Evolutionary conservation across 352 stramenopile genomes (phyloP), one percentile per base, ranked within the genome.

Genomic region (Phytophthora macrochlamydospora): DNA sequence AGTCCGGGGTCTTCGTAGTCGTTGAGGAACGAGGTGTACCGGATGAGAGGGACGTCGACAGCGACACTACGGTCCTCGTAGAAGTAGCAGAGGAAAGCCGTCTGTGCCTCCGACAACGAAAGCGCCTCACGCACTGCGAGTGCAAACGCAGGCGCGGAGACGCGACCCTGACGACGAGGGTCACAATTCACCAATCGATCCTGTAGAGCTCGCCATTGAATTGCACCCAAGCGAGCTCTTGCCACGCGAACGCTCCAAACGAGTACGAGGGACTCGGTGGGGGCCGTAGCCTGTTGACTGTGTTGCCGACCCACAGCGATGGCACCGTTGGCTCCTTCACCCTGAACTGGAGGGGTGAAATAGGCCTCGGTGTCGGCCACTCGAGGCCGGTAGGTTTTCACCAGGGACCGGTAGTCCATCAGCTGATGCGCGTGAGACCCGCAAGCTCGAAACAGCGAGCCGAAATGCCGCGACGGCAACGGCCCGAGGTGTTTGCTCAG

Each of bases 61-160:
- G 81, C 73, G 32, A 90, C 50, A 42, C 79, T 87, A 44, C 79
- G 82, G 65, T 93, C 85, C 54, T 91, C 85, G 66, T 93, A 93
- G 52, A 93, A 93, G 54, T 89, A 87, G 31, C 79, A 83, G 9
- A 93, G 67, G 68, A 93, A 93, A 2, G 85, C 80, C 1, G 71
- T 73, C 59, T 93, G 85, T 24, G 87, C 81, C 18, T 89, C 82
- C 7, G 68, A 83, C n/a, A 93, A 62, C 13, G 64, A 62, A 48
- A 91, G 62, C 1, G 66, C 66, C 2, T 71, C 65, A 51, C 80
- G 84, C 40, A 91, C 66, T 28, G 86, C 75, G 13, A 63, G 33
- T 6, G 70, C 69, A 49, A 93, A 93, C 30, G 71, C 69, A 29
- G 72, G 45, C 0, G 79, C 75, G 7, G 76, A 54, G 13, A 93